Evolutionary conservation across 352 stramenopile genomes (phyloP).

Genomic region (Aphanomyces invadans): DNA sequence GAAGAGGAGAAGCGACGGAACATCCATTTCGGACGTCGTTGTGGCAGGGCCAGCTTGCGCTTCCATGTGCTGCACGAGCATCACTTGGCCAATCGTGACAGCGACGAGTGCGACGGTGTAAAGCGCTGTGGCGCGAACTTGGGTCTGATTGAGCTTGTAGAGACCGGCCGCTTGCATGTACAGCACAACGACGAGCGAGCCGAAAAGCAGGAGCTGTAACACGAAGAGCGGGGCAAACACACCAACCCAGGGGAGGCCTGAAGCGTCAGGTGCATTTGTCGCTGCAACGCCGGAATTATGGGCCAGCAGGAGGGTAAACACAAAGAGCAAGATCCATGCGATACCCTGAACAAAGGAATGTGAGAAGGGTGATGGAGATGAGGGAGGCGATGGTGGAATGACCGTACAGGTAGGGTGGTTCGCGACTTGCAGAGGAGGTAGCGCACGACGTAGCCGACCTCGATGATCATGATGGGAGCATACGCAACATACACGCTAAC

Average conservation of each 20-base stretch:
- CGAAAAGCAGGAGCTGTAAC: conserved; percentile 54
- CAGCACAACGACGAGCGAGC: conserved; percentile 49
- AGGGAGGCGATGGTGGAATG: too few relatives aligned
- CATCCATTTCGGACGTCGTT: conserved; percentile 43
- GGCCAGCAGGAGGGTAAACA: conserved; percentile 68
- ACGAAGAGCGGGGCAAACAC: conserved; percentile 59
- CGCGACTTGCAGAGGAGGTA: conserved; percentile 75
- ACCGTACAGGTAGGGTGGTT: conserved; percentile 61
- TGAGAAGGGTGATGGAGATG: background rate
- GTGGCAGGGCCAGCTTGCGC: conserved; percentile 30
- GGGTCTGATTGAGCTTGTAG: conserved; percentile 67
- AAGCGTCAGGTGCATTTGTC: conserved; percentile 24
- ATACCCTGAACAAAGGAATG: conserved; percentile 36
- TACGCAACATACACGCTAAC: conserved; percentile 75
- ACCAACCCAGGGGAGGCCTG: conserved; percentile 61
- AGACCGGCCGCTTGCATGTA: conserved; percentile 72
- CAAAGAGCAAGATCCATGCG: conserved; percentile 70
- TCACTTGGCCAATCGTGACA: conserved; percentile 53
- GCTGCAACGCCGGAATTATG: conserved; percentile 57
- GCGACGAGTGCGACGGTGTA: conserved; percentile 61
- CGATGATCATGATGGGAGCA: conserved; percentile 69
- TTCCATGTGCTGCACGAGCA: conserved; percentile 67
- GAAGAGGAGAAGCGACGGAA: conserved; percentile 69
- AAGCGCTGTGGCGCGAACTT: conserved; percentile 60
- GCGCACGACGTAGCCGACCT: conserved; percentile 67